These are phyloP conservation scores for Epichloe amarillans DNA, from an alignment of 2,329 filamentous ascomycete species.

Conservation along the genomic window DNA sequence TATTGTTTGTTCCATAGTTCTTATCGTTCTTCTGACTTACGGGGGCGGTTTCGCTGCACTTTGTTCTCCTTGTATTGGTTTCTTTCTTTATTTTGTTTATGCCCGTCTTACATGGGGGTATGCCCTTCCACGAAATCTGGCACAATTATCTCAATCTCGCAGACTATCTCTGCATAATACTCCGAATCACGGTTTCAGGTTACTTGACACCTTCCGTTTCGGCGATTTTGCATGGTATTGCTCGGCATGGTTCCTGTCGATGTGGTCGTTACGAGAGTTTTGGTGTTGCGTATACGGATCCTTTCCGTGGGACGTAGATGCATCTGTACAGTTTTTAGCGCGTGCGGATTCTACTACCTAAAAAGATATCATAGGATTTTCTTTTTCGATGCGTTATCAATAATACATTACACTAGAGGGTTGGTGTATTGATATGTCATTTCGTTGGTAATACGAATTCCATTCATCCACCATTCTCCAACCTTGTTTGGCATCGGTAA, in stretches of 20 bases:
- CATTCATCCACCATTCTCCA: too few species aligned
- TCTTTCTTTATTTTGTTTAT: neutral
- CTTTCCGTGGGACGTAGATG: constrained; percentile 51
- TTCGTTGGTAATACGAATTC: too few species aligned
- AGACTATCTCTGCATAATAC: too few species aligned
- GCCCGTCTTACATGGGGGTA: too few species aligned
- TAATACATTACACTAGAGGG: too few species aligned
- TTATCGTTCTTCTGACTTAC: neutral
- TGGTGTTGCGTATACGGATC: constrained; percentile 54
- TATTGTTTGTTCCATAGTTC: neutral
- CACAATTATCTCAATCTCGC: too few species aligned
- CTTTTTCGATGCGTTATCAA: too few species aligned
- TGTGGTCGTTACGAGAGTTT: constrained; percentile 50
- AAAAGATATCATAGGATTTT: too few species aligned
- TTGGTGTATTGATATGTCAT: too few species aligned
- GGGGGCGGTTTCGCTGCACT: neutral
- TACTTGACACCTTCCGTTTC: constrained; percentile 33
- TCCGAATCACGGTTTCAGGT: neutral
- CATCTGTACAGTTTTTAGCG: constrained; percentile 31
- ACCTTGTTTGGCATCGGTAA: too few species aligned
- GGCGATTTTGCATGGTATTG: constrained; percentile 48
- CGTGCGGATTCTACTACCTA: neutral
- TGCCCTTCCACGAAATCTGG: too few species aligned
- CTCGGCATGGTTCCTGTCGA: constrained; percentile 44
- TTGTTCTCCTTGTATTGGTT: constrained; percentile 5